Evolutionary conservation across 2,329 filamentous ascomycete species (phyloP).

Genomic region (Colletotrichum chrysophilum): DNA sequence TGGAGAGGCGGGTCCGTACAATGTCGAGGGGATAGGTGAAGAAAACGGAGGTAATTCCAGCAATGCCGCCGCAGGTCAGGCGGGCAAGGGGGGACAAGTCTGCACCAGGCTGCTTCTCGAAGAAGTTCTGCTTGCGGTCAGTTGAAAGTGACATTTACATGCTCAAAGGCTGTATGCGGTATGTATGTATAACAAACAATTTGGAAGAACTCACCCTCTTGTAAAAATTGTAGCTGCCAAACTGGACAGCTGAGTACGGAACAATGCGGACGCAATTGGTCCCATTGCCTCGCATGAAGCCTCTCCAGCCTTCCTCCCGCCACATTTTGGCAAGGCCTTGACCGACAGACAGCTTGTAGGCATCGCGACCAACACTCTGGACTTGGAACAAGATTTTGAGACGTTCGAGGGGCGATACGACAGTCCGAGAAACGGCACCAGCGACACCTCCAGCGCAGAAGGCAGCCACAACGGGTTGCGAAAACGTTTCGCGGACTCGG

Average conservation of each 20-base stretch:
- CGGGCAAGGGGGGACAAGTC: conserved; percentile 77
- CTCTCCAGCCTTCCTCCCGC: conserved; percentile 94
- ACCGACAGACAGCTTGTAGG: conserved; percentile 91
- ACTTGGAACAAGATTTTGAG: conserved; percentile 98
- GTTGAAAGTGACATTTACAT: neutral
- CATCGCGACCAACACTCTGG: conserved; percentile 86
- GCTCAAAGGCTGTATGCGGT: neutral
- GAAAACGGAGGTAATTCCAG: conserved; percentile 93
- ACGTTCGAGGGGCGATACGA: conserved; percentile 93
- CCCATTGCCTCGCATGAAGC: conserved; percentile 97
- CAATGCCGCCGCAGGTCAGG: conserved; percentile 87
- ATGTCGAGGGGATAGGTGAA: conserved; percentile 98
- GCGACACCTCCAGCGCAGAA: conserved; percentile 95
- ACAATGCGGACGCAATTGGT: conserved; percentile 99
- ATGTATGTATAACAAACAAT: neutral
- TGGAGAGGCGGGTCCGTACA: conserved; percentile 91
- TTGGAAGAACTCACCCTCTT: conserved; percentile 68
- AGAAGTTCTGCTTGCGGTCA: conserved; percentile 62
- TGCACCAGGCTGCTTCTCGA: conserved; percentile 76
- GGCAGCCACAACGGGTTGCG: conserved; percentile 86
- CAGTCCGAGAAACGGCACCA: conserved; percentile 95
- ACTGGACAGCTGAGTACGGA: conserved; percentile 97
- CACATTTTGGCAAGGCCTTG: conserved; percentile 95
- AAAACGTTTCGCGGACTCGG: conserved; percentile 59
- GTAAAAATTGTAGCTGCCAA: conserved; percentile 97